Base-by-base conservation (phyloP, 257 asterid genomes). In the Solanum okadae region DNA sequence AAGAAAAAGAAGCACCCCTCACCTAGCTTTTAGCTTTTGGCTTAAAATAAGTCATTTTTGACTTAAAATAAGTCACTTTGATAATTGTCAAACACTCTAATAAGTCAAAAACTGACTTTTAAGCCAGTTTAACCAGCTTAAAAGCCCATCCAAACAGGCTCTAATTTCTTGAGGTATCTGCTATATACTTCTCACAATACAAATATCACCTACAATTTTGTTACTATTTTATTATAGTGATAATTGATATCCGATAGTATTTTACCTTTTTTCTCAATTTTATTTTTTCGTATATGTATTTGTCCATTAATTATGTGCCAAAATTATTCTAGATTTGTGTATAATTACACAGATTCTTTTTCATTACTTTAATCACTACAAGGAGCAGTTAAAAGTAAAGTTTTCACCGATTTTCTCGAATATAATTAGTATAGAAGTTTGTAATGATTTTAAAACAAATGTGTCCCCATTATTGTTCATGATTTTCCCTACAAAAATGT, bases 401-500 rank as follows among this genome's bases (percentile, higher is more conserved):
- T 49, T 29, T 82, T 29, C 29, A 82, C 63, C 70, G 83, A 84
- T 87, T 56, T 84, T 33, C 71, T 49, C 34, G 44, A 29, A 86
- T 83, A 87, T 76, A 79, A 79, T 79, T 79, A 79, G 42, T 29
- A 31, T 5, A 18, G 35, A 68, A 18, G 14, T 46, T 31, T 82
- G 44, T 87, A 89, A 93, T 90, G 89, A 90, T 91, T 88, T 88
- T 38, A 63, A 71, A 67, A 78, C 90, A 92, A 89, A 91, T 90
- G 93, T 91, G 89, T 86, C 71, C 91, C 91, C 89, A 89, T 92
- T 87, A 88, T 88, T 70, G 90, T 87, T 90, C 89, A 90, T 85
- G 73, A 89, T 89, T 65, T 90, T 86, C 87, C 92, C 91, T 89
- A 90, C 92, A 92, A 86, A 90, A 90, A 77, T n/a, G 52, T 63